phyloP scores from a whole-genome alignment of 495 filamentous ascomycete genomes.

The Oidiodendron maius region DNA sequence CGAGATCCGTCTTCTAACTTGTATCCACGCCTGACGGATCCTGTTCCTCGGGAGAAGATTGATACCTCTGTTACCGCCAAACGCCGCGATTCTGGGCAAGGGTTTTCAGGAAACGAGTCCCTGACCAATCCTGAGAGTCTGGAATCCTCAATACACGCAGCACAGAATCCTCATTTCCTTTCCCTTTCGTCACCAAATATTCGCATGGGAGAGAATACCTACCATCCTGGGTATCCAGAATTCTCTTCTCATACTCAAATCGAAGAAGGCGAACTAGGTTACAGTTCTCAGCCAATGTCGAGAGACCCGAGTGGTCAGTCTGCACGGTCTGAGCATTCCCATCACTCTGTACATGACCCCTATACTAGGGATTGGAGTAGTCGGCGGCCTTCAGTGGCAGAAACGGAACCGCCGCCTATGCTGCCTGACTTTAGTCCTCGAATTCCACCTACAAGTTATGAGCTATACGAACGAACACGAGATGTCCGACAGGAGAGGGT shows the following conservation, averaged over 20 bases:
- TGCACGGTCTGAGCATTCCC: slow-evolving; percentile 8
- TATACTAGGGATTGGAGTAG: slow-evolving; percentile 11
- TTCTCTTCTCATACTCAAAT: slow-evolving; percentile 5
- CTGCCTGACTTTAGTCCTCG: slow-evolving; percentile 17
- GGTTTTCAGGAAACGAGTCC: slow-evolving; percentile 4
- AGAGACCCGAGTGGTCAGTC: slow-evolving; percentile 34
- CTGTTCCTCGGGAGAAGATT: slow-evolving; percentile 10
- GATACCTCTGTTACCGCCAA: background rate
- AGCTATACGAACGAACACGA: slow-evolving; percentile 16
- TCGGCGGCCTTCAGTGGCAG: slow-evolving; percentile 15
- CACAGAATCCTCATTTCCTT: slow-evolving; percentile 13
- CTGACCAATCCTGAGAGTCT: slow-evolving; percentile 29
- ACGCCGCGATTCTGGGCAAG: slow-evolving; percentile 7
- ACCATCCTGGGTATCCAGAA: slow-evolving; percentile 18
- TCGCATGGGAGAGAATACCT: slow-evolving; percentile 16
- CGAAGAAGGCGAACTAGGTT: slow-evolving; percentile 26
- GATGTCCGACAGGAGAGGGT: slow-evolving; percentile 1
- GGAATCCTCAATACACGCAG: slow-evolving; percentile 8
- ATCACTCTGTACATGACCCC: slow-evolving; percentile 4
- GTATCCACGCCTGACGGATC: slow-evolving; percentile 15
- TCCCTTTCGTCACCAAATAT: slow-evolving; percentile 25
- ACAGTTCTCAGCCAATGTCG: slow-evolving; percentile 54
- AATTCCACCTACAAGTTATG: slow-evolving; percentile 17
- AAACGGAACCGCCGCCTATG: slow-evolving; percentile 21
- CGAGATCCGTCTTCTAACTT: background rate